These are phyloP conservation scores for Achlya hypogyna DNA, from an alignment of 352 stramenopile species.

Conservation along the genomic window DNA sequence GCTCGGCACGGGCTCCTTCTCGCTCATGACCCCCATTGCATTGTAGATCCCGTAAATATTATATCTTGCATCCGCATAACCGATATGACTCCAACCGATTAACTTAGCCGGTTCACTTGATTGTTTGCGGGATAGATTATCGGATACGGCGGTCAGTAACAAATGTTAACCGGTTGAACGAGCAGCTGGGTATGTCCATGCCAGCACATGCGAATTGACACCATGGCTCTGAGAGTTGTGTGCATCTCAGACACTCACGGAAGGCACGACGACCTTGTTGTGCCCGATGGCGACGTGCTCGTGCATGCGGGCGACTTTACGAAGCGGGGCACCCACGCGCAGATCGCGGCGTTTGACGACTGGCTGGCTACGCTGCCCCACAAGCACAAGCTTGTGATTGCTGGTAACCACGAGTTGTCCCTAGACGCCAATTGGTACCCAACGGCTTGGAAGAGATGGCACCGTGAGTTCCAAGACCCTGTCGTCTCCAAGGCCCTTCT, in stretches of 20 bases:
- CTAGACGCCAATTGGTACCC: constrained; percentile 64
- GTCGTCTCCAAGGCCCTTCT: constrained; percentile 38
- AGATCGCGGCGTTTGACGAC: constrained; percentile 66
- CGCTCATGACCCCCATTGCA: constrained; percentile 82
- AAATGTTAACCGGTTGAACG: no score
- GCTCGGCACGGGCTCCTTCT: constrained; percentile 94
- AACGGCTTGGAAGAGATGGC: constrained; percentile 28
- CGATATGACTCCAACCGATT: no score
- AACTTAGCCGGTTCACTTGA: no score
- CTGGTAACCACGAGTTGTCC: constrained; percentile 74
- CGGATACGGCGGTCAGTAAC: no score
- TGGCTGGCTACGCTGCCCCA: constrained; percentile 73
- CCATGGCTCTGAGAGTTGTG: constrained; percentile 45
- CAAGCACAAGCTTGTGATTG: constrained; percentile 65
- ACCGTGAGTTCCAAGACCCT: constrained; percentile 59
- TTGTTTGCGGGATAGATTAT: no score
- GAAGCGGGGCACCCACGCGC: constrained; percentile 51
- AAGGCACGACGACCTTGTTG: constrained; percentile 20
- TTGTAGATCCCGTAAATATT: background rate
- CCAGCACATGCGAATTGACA: no score
- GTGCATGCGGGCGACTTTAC: constrained; percentile 89
- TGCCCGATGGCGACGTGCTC: constrained; percentile 71
- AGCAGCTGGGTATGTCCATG: no score
- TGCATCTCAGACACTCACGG: constrained; percentile 55
- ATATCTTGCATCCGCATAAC: background rate